phyloP scores from a whole-genome alignment of 1,284 basidiomycete genomes.

The Puccinia coronata region DNA sequence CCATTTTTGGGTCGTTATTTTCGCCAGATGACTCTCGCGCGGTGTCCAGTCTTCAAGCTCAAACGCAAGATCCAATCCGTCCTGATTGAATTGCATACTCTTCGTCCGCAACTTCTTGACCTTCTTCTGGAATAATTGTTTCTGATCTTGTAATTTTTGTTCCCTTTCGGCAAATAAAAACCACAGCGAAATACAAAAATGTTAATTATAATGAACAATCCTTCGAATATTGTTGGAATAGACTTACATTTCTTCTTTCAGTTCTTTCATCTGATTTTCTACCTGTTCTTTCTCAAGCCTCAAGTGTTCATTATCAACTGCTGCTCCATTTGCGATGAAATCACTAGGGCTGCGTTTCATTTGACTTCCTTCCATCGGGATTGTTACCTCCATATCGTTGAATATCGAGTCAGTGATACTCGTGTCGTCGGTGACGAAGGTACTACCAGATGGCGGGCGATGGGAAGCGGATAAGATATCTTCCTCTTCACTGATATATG shows the following conservation, averaged over 20 bases:
- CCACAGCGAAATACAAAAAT: not conserved
- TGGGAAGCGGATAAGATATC: slow-evolving; percentile 71
- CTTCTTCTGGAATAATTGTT: slow-evolving; percentile 53
- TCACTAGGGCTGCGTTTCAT: slow-evolving; percentile 58
- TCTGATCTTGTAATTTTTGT: slow-evolving; percentile 52
- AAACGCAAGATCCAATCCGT: slow-evolving; percentile 63
- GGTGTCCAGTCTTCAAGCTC: slow-evolving; percentile 76
- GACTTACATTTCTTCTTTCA: slow-evolving; percentile 49
- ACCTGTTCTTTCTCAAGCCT: slow-evolving; percentile 79
- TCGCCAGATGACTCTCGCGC: slow-evolving; percentile 73
- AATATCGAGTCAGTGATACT: slow-evolving; percentile 67
- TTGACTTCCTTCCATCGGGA: slow-evolving; percentile 65
- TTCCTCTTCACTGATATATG: slow-evolving; percentile 60
- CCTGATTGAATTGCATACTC: slow-evolving; percentile 67
- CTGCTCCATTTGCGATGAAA: slow-evolving; percentile 6
- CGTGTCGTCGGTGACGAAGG: slow-evolving; percentile 74
- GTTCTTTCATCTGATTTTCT: slow-evolving; percentile 70
- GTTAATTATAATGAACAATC: not conserved
- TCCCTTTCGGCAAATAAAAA: slow-evolving; percentile 63
- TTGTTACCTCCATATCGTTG: slow-evolving; percentile 51
- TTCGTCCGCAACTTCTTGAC: slow-evolving; percentile 68
- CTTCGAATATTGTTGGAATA: not conserved
- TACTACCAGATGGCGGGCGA: slow-evolving; percentile 71
- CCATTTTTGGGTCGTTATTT: slow-evolving; percentile 81
- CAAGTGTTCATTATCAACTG: slow-evolving; percentile 79